Base-by-base conservation (phyloP, 257 asterid genomes). In the Eucommia ulmoides region DNA sequence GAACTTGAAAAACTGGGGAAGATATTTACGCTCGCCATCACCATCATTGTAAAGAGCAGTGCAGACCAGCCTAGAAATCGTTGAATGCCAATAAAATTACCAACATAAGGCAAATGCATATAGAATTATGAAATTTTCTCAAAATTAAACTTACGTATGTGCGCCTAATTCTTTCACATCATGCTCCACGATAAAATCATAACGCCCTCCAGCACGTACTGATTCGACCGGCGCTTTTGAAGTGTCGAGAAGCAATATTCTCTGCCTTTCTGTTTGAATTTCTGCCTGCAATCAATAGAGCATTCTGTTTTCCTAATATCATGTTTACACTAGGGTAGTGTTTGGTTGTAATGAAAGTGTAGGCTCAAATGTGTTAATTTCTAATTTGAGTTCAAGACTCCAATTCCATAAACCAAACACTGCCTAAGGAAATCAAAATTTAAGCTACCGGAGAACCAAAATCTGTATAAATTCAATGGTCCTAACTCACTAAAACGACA, bases 131-230 rank as follows among this genome's bases (percentile, higher is more conserved):
- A n/a, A n/a, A n/a, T n/a, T n/a, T n/a, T 9, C 7, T 44, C 19
- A 52, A 55, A 35, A 26, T 25, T 23, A 54, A 64, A 61, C 96
- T 60, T 74, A 89, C 98, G 98, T 89, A 64, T 89, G 98, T 19
- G 98, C 92, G 29, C 98, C 98, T 49, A 89, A 93, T 74, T 89
- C 98, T 61, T 89, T 89, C 72, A 89, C 98, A 33, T 91, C 98
- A 72, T 91, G 96, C 56, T 91, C 98, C 68, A 91, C 98, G 46
- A 86, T 91, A 78, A 91, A 91, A 81, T 91, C 96, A 66, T 86
- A 91, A 38, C 93, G 94, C 25, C 98, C 98, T 58, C 93, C 88
- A 49, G 94, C 93, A 64, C 98, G 86, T 59, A 91, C 77, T 22
- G 96, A 80, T 58, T 91, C 96, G 44, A 91, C 94, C 1, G 93